These are phyloP conservation scores for Pulveroboletus sp. DNA, from an alignment of 768 basidiomycete genomes.

Conservation along the genomic window DNA sequence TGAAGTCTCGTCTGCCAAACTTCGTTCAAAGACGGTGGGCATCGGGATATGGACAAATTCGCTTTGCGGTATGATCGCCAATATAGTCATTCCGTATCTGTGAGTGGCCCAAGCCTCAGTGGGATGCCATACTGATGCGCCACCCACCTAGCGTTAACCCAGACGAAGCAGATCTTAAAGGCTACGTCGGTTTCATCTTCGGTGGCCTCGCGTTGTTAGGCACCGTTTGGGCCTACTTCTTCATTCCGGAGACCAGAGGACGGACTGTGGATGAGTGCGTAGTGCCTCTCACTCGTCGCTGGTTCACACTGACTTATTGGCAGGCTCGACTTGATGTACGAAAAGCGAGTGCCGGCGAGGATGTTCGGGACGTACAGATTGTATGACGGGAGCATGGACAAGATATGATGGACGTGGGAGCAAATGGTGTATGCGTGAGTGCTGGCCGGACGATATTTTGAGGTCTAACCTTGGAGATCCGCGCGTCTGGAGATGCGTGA, in stretches of 20 bases:
- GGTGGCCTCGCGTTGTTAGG: conserved; percentile 22
- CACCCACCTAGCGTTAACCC: conserved; percentile 26
- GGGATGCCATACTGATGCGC: too few relatives aligned
- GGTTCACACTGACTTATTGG: not conserved
- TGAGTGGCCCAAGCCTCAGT: conserved; percentile 10
- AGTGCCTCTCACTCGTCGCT: not conserved
- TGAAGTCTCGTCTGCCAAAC: conserved; percentile 28
- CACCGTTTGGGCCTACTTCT: conserved; percentile 25
- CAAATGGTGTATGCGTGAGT: too few relatives aligned
- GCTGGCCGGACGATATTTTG: too few relatives aligned
- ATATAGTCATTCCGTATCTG: conserved; percentile 29
- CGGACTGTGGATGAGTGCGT: conserved; percentile 31
- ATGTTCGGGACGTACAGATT: conserved; percentile 20
- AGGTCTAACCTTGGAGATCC: too few relatives aligned
- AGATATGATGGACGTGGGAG: not conserved
- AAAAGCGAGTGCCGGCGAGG: conserved; percentile 28
- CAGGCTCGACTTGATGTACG: conserved; percentile 32
- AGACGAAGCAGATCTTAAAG: conserved; percentile 24
- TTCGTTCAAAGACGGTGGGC: conserved; percentile 29
- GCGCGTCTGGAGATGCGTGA: too few relatives aligned
- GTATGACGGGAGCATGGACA: conserved; percentile 3
- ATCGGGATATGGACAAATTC: conserved; percentile 26
- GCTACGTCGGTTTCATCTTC: conserved; percentile 29
- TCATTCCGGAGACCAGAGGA: conserved; percentile 26
- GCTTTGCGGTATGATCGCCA: conserved; percentile 24